Percentiles rank a stretch among this genome's conserved stretches.
phyloP scores from a whole-genome alignment of 257 asterid genomes.

The Penstemon eatonii region DNA sequence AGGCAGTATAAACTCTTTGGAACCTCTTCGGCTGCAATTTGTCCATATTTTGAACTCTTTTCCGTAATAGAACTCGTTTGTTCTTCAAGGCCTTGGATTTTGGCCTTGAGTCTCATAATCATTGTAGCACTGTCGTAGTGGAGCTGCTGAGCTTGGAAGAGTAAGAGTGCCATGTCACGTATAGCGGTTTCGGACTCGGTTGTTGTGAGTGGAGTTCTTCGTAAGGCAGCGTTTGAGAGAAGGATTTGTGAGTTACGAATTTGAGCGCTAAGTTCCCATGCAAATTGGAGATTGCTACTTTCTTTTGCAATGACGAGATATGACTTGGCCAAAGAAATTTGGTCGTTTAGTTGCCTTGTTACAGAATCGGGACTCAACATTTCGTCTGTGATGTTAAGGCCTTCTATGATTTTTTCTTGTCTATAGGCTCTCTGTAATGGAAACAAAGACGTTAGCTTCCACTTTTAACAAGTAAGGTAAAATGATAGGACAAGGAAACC shows the following conservation, averaged over 20 bases:
- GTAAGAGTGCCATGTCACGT: slow-evolving; percentile 64
- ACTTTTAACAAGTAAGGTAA: slow-evolving; percentile 13
- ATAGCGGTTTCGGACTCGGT: slow-evolving; percentile 54
- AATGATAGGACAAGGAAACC: not conserved
- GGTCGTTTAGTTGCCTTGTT: slow-evolving; percentile 65
- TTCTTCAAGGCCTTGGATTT: slow-evolving; percentile 61
- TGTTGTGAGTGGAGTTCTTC: slow-evolving; percentile 53
- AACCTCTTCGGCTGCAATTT: slow-evolving; percentile 70
- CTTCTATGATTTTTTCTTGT: slow-evolving; percentile 50
- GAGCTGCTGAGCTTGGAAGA: slow-evolving; percentile 66
- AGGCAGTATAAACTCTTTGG: slow-evolving; percentile 66
- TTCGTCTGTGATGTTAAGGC: slow-evolving; percentile 62
- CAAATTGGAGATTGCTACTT: slow-evolving; percentile 65
- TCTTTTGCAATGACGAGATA: slow-evolving; percentile 62
- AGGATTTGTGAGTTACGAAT: slow-evolving; percentile 61
- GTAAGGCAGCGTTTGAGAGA: slow-evolving; percentile 58
- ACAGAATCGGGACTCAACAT: slow-evolving; percentile 60
- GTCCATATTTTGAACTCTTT: slow-evolving; percentile 56
- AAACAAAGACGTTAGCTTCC: not conserved
- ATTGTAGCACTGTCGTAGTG: slow-evolving; percentile 67
- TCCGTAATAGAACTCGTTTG: slow-evolving; percentile 46
- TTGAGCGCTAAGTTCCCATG: slow-evolving; percentile 74
- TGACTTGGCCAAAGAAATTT: slow-evolving; percentile 61
- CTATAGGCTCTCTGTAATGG: slow-evolving; percentile 46
- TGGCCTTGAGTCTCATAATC: slow-evolving; percentile 65